These are phyloP conservation scores for Clitoria ternatea DNA, from an alignment of 306 rosid species.

Conservation along the genomic window DNA sequence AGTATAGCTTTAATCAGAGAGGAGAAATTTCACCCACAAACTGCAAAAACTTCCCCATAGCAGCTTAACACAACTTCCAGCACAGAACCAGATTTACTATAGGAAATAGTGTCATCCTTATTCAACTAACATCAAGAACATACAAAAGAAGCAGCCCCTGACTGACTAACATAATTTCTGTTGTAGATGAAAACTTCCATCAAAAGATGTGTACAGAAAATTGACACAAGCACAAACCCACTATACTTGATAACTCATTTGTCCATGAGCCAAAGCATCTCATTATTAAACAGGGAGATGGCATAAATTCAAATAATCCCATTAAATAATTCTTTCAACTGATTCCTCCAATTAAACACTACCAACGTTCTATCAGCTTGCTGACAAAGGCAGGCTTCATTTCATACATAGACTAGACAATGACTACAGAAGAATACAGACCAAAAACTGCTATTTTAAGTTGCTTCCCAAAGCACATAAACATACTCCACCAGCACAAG, in stretches of 20 bases:
- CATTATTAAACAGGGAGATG: neutral
- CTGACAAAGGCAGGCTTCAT: neutral
- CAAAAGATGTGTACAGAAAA: neutral
- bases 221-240: neutral
- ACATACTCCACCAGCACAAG: neutral
- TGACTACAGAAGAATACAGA: neutral
- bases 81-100: neutral
- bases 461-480: neutral
- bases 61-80: neutral
- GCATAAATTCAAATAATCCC: neutral
- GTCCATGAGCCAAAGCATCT: conserved; percentile 1
- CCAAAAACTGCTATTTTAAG: neutral
- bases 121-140: neutral
- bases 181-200: neutral
- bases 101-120: neutral
- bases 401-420: neutral
- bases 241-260: neutral
- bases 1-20: neutral
- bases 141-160: neutral
- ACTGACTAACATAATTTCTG: neutral
- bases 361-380: neutral
- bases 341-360: neutral
- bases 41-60: neutral
- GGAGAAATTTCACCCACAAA: neutral
- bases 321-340: neutral